Evolutionary conservation across 1,284 basidiomycete species (phyloP).

Genomic region (Xanthoconium separans): DNA sequence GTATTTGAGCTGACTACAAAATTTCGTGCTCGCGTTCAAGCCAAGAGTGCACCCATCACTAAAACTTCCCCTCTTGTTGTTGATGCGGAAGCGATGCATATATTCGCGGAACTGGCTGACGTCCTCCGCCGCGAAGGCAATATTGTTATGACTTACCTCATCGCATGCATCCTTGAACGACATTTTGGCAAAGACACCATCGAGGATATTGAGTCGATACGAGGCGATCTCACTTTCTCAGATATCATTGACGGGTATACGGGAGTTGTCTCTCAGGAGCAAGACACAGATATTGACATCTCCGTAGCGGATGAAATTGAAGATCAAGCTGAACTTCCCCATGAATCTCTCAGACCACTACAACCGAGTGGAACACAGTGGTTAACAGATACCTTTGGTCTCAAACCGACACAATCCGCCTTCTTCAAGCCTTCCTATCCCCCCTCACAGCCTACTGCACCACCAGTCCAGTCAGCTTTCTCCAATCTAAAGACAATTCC

Average conservation of each 20-base stretch:
- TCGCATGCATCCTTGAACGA: conserved; percentile 72
- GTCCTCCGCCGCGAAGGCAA: conserved; percentile 59
- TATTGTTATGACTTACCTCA: conserved; percentile 69
- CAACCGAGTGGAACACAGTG: conserved; percentile 40
- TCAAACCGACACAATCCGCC: conserved; percentile 28
- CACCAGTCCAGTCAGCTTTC: conserved; percentile 39
- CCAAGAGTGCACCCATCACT: conserved; percentile 74
- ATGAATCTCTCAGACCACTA: conserved; percentile 13
- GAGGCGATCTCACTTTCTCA: conserved; percentile 56
- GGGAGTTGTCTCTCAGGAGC: conserved; percentile 24
- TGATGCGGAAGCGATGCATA: conserved; percentile 63
- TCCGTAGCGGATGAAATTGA: conserved; percentile 25
- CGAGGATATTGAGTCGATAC: conserved; percentile 74
- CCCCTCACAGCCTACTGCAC: conserved; percentile 15
- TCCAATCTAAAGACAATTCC: conserved; percentile 38
- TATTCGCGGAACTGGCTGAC: conserved; percentile 57
- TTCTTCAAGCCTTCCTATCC: conserved; percentile 6
- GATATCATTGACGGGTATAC: conserved; percentile 82
- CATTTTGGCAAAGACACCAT: conserved; percentile 72
- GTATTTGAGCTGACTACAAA: conserved; percentile 80
- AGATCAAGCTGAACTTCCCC: conserved; percentile 19
- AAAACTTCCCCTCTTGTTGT: conserved; percentile 62
- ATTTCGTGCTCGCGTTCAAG: conserved; percentile 80
- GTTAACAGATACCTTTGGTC: conserved; percentile 38
- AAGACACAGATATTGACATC: conserved; percentile 29